phyloP scores from a whole-genome alignment of 2,329 filamentous ascomycete species.

The Exophiala sp. region DNA sequence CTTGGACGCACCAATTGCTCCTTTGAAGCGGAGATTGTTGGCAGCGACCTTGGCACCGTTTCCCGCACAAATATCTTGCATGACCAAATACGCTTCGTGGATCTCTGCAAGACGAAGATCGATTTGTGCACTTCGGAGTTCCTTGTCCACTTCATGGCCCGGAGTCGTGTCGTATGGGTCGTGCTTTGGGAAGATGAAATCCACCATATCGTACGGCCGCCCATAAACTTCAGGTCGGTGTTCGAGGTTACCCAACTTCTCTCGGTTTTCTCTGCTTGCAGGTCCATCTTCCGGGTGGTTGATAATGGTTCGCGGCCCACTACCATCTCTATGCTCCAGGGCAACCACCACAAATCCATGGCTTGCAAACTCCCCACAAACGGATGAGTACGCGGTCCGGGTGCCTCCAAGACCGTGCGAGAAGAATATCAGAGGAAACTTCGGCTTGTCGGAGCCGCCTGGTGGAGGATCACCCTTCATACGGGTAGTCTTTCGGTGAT shows the following conservation, averaged over 20 bases:
- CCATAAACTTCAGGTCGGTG: slow-evolving; percentile 36
- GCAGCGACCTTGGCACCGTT: slow-evolving; percentile 47
- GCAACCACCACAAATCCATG: slow-evolving; percentile 61
- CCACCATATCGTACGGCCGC: slow-evolving; percentile 46
- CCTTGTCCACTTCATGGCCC: slow-evolving; percentile 53
- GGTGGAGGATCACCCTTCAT: slow-evolving; percentile 38
- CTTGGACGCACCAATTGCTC: slow-evolving; percentile 55
- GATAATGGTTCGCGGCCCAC: slow-evolving; percentile 55
- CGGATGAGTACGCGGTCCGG: slow-evolving; percentile 55
- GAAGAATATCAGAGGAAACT: slow-evolving; percentile 59
- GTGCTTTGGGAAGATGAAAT: slow-evolving; percentile 48
- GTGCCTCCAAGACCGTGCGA: slow-evolving; percentile 62
- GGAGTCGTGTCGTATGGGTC: slow-evolving; percentile 49
- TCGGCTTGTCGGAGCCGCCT: slow-evolving; percentile 38
- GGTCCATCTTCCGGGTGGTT: slow-evolving; percentile 46
- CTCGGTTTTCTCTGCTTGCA: slow-evolving; percentile 29
- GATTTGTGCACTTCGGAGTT: slow-evolving; percentile 57
- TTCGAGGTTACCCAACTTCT: slow-evolving; percentile 33
- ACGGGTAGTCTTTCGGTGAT: slow-evolving; percentile 39
- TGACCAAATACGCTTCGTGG: slow-evolving; percentile 55
- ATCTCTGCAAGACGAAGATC: slow-evolving; percentile 59
- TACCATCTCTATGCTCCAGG: slow-evolving; percentile 60
- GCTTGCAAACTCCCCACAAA: slow-evolving; percentile 62
- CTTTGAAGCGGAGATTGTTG: slow-evolving; percentile 52
- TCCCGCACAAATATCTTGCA: slow-evolving; percentile 52